These are phyloP conservation scores for Rhizopus microsporus DNA, from an alignment of 371 early-diverging fungal species.

Conservation along the genomic window DNA sequence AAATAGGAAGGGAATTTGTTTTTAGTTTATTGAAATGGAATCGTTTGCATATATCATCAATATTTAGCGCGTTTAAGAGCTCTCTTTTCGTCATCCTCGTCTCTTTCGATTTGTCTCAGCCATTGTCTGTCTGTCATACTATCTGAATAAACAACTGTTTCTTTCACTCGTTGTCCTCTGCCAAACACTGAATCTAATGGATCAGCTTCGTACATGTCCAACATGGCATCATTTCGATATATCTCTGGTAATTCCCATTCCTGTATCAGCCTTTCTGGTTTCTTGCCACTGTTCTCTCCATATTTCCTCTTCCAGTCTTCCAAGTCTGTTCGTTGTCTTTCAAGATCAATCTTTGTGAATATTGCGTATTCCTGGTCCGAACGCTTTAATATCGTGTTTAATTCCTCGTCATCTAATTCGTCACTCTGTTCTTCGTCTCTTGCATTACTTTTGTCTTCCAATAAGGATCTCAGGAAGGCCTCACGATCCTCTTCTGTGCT, in stretches of 20 bases:
- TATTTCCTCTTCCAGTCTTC: slow-evolving; percentile 45
- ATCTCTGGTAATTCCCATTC: slow-evolving; percentile 88
- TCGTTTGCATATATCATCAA: slow-evolving; percentile 3
- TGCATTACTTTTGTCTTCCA: slow-evolving; percentile 73
- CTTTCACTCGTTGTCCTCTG: slow-evolving; percentile 72
- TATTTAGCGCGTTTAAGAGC: slow-evolving; percentile 14
- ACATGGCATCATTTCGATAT: slow-evolving; percentile 61
- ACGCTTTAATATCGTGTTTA: slow-evolving; percentile 55
- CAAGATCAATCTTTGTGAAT: slow-evolving; percentile 50
- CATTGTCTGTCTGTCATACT: slow-evolving; percentile 95
- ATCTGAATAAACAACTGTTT: slow-evolving; percentile 85
- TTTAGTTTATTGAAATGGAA: neutral
- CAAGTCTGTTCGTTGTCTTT: slow-evolving; percentile 40
- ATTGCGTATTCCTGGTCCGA: slow-evolving; percentile 49
- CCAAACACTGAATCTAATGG: slow-evolving; percentile 55
- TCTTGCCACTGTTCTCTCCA: slow-evolving; percentile 46
- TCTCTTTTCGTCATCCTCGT: slow-evolving; percentile 9
- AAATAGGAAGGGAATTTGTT: slow-evolving; percentile 10
- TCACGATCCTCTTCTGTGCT: slow-evolving; percentile 94
- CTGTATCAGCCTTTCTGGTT: slow-evolving; percentile 77
- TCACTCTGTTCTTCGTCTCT: slow-evolving; percentile 59
- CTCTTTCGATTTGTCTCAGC: slow-evolving; percentile 40
- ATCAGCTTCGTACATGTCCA: slow-evolving; percentile 25
- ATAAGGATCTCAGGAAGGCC: slow-evolving; percentile 77
- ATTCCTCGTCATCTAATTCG: slow-evolving; percentile 71